Evolutionary conservation across 345 rosid species (phyloP), one percentile per base, ranked within the genome.

Genomic region (Hypericum androsaemum): DNA sequence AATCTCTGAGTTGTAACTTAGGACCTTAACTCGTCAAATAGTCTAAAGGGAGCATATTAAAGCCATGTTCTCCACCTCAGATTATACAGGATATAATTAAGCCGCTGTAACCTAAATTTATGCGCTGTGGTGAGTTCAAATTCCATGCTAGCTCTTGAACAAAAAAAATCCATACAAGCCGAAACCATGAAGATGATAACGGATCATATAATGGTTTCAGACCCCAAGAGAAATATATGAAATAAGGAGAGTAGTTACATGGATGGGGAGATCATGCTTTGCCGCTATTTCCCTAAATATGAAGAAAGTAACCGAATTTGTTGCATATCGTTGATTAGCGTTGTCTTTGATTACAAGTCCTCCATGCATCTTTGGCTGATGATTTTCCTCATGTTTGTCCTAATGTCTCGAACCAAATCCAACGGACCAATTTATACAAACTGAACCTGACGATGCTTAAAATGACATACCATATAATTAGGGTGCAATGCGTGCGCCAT

Each of bases 401-500:
- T 88, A 63, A 58, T 46, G 48, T 13, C 56, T 65, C 45, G 60
- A 53, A 46, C 36, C 40, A 54, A 16, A 61, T 45, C 47, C 48
- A 58, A 54, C 32, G 14, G 22, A 56, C 48, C 39, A 58, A 41
- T 48, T 39, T 6, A 69, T 63, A n/a, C n/a, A n/a, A n/a, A n/a
- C n/a, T n/a, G n/a, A n/a, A n/a, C n/a, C n/a, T n/a, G n/a, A n/a
- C n/a, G n/a, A n/a, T n/a, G n/a, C n/a, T n/a, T n/a, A 12, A 47
- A 45, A 39, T 40, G 58, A 14, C 55, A 43, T 68, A 89, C 97
- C 87, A 68, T 74, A 56, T 80, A 92, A 71, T 92, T 92, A 32
- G 99, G 99, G 71, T 92, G 99, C 12, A 88, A 66, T 65, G 97
- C 97, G 71, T 92, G 99, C 3, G 97, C 97, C 99, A 92, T 88